These are phyloP conservation scores for Macrolepiota dolichaula DNA, from an alignment of 768 basidiomycete species.

Conservation along the genomic window DNA sequence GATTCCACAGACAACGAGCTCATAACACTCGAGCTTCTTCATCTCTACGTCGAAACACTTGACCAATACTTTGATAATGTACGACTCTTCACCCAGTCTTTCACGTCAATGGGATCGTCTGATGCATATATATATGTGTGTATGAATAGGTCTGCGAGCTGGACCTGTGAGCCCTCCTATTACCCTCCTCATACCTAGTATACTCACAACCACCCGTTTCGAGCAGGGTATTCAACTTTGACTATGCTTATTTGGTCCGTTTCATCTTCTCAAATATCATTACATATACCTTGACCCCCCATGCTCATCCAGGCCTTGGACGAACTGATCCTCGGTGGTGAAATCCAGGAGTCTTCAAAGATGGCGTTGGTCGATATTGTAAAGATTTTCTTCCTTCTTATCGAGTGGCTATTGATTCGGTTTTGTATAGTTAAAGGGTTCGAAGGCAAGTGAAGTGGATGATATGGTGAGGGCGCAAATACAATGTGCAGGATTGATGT, in stretches of 20 bases:
- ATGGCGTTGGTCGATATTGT: slow-evolving; percentile 47
- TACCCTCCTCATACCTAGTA: background rate
- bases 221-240: slow-evolving; percentile 91
- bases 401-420: background rate
- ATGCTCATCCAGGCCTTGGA: slow-evolving; percentile 65
- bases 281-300: background rate
- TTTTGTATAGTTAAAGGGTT: background rate
- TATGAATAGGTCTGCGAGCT: slow-evolving; percentile 79
- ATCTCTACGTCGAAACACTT: slow-evolving; percentile 91
- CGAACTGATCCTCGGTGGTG: slow-evolving; percentile 90
- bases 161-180: slow-evolving; percentile 62
- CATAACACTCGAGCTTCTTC: slow-evolving; percentile 87
- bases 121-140: slow-evolving; percentile 39
- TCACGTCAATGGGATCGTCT: slow-evolving; percentile 41
- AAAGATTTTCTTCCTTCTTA: slow-evolving; percentile 10
- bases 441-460: background rate
- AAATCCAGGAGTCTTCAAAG: slow-evolving; percentile 91
- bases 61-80: slow-evolving; percentile 88
- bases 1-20: slow-evolving; percentile 86
- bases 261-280: background rate
- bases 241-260: slow-evolving; percentile 85
- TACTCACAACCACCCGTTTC: background rate
- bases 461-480: background rate
- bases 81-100: slow-evolving; percentile 26
- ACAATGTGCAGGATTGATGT: slow-evolving; percentile 1